These are phyloP conservation scores for Musa acuminata DNA, from an alignment of 176 grass and related monocot species.

Conservation along the genomic window DNA sequence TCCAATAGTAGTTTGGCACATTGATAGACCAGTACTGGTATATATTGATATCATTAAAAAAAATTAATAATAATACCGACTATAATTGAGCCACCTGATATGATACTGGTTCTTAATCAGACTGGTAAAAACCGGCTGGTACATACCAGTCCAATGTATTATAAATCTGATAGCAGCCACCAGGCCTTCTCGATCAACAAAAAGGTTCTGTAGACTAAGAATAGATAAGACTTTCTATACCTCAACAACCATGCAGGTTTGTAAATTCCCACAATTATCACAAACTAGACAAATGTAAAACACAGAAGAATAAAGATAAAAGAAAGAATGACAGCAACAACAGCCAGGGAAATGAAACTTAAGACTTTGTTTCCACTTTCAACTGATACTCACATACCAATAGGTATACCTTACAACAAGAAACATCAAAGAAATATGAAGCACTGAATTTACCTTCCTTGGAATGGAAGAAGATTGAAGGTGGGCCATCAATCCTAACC, in stretches of 20 bases:
- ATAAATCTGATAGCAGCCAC: no score
- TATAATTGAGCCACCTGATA: no score
- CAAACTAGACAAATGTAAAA: neutral
- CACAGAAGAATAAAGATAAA: neutral
- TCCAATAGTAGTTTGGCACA: no score
- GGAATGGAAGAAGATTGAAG: conserved; percentile 80
- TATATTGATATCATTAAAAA: no score
- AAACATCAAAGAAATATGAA: neutral
- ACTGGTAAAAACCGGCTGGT: no score
- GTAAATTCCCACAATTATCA: neutral
- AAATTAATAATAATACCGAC: no score
- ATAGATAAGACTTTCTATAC: neutral
- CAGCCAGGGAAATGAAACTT: neutral
- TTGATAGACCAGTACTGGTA: no score
- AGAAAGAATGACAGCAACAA: neutral
- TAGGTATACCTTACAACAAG: neutral
- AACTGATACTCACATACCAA: no score
- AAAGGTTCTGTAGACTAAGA: neutral
- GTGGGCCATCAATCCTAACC: conserved; percentile 85
- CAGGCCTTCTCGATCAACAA: no score
- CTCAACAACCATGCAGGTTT: neutral
- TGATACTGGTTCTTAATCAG: no score
- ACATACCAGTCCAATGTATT: no score
- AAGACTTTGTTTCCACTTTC: neutral
- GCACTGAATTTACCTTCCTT: conserved; percentile 56